phyloP scores from a whole-genome alignment of 2,329 filamentous ascomycete genomes.

The Chaetomium strumarium region DNA sequence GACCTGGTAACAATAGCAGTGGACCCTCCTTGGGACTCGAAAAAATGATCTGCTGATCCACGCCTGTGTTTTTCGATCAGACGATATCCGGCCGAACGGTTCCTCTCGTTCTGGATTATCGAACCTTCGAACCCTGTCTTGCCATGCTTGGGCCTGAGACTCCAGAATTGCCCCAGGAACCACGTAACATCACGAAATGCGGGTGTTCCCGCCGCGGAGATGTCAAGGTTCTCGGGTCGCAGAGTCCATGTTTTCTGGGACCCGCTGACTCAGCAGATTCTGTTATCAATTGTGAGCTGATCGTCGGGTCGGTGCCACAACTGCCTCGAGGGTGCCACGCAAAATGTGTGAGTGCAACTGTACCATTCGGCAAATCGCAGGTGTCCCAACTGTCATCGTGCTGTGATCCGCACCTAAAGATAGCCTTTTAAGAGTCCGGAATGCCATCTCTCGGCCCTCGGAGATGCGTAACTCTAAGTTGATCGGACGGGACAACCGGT shows the following conservation, averaged over 20 bases:
- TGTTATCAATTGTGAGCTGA: conserved; percentile 23
- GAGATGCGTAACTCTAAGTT: conserved; percentile 11
- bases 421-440: not conserved
- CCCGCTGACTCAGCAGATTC: conserved; percentile 15
- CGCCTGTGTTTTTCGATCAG: not conserved
- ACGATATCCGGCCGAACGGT: not conserved
- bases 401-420: not conserved
- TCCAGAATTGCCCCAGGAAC: not conserved
- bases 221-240: not conserved
- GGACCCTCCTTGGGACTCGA: not conserved
- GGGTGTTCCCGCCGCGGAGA: conserved; percentile 23
- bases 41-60: not conserved
- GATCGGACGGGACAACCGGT: conserved; percentile 9
- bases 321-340: too few relatives aligned
- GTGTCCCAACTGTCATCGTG: not conserved
- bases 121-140: not conserved
- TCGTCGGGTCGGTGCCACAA: not conserved
- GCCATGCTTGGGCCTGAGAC: not conserved
- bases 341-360: not conserved
- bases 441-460: conserved; percentile 9
- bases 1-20: too few relatives aligned
- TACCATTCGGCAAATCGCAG: conserved; percentile 4
- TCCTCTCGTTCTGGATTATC: not conserved
- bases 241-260: not conserved
- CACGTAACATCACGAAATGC: conserved; percentile 1